These are phyloP conservation scores for Prunus dulcis DNA, from an alignment of 306 rosid species.

Conservation along the genomic window DNA sequence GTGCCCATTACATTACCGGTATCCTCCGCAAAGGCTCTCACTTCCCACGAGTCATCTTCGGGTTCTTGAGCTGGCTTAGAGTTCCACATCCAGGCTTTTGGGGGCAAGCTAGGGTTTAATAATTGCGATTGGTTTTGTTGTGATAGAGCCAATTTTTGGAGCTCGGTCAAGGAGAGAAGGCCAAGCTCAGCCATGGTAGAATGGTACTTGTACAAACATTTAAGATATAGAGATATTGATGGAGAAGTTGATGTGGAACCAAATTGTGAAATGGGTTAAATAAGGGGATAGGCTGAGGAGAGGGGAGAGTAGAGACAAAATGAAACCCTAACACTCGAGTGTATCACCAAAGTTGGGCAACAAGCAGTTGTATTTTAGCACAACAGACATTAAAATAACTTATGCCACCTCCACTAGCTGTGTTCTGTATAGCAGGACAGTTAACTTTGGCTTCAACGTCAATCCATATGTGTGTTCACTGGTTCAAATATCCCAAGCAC, in stretches of 20 bases:
- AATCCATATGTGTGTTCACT: slow-evolving; percentile 1
- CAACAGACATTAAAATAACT: slow-evolving; percentile 21
- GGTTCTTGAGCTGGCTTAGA: slow-evolving; percentile 35
- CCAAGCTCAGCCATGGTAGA: slow-evolving; percentile 75
- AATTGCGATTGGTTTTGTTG: slow-evolving; percentile 30
- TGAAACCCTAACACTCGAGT: slow-evolving; percentile 54
- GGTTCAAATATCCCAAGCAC: neutral
- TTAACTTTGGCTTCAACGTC: slow-evolving; percentile 59
- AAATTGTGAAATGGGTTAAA: slow-evolving; percentile 34
- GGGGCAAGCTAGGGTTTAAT: slow-evolving; percentile 42
- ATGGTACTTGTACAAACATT: slow-evolving; percentile 44
- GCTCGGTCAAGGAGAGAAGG: slow-evolving; percentile 59
- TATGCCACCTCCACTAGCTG: slow-evolving; percentile 11
- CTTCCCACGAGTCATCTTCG: slow-evolving; percentile 94
- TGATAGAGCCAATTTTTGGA: slow-evolving; percentile 37
- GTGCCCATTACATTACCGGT: slow-evolving; percentile 70
- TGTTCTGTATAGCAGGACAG: slow-evolving; percentile 27
- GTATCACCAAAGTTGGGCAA: slow-evolving; percentile 57
- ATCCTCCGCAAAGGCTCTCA: slow-evolving; percentile 84
- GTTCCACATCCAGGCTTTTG: slow-evolving; percentile 63
- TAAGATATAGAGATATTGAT: slow-evolving; percentile 34
- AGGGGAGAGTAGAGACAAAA: slow-evolving; percentile 47
- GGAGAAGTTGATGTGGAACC: slow-evolving; percentile 31
- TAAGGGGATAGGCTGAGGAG: slow-evolving; percentile 22
- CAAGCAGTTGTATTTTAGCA: slow-evolving; percentile 48